These are phyloP conservation scores for Botrytis hyacinthi DNA, from an alignment of 2,329 filamentous ascomycete species.

Conservation along the genomic window DNA sequence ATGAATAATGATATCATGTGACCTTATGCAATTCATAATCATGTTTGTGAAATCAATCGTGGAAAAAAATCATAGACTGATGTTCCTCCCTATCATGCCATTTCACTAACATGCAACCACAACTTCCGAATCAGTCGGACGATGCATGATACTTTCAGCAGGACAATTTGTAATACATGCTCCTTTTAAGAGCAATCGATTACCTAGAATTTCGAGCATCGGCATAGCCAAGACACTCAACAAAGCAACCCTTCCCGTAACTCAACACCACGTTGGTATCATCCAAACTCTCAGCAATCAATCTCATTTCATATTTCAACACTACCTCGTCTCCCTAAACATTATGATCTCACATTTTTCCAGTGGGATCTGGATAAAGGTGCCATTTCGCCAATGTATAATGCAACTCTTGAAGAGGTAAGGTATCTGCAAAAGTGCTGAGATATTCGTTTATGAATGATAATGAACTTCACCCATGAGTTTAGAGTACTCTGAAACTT, in stretches of 20 bases:
- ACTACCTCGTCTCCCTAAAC: background rate
- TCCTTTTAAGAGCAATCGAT: background rate
- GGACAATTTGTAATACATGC: too few species aligned
- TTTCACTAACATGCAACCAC: background rate
- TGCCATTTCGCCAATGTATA: too few species aligned
- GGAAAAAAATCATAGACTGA: too few species aligned
- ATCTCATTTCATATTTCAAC: background rate
- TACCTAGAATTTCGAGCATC: background rate
- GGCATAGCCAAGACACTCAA: too few species aligned
- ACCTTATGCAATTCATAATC: background rate
- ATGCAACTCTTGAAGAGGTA: background rate
- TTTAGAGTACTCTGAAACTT: background rate
- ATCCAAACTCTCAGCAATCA: background rate
- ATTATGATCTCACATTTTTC: background rate
- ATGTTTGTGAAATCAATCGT: background rate
- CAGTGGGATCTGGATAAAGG: background rate
- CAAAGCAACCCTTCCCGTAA: background rate
- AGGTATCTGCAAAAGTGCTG: background rate
- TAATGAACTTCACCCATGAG: background rate
- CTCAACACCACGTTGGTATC: background rate
- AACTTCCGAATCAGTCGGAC: background rate
- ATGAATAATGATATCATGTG: too few species aligned
- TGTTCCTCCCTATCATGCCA: too few species aligned
- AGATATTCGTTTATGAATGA: background rate
- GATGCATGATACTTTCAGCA: background rate